These are phyloP conservation scores for Babesia caballi DNA, from an alignment of 169 alveolate genomes.

Conservation along the genomic window DNA sequence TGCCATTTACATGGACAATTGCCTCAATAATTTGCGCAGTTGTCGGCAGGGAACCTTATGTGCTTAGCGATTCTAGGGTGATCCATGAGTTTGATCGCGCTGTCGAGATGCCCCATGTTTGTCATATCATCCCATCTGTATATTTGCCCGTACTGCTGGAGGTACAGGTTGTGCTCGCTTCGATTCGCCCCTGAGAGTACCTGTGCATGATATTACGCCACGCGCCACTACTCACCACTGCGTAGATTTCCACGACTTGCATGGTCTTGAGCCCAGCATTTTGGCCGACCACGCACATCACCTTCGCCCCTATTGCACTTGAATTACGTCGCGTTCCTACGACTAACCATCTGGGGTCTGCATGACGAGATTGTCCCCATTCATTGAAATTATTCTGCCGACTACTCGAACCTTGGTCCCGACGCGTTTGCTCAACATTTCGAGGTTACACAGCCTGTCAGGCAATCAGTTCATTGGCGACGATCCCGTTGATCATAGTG, in stretches of 20 bases:
- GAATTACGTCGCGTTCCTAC: background rate
- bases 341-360: conserved; percentile 23
- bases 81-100: background rate
- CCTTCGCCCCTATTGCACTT: conserved; percentile 5
- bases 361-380: background rate
- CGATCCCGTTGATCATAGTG: background rate
- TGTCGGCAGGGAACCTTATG: background rate
- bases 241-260: conserved; percentile 13
- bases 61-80: conserved; percentile 6
- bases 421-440: conserved; percentile 1
- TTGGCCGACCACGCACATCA: background rate
- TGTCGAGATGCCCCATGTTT: conserved; percentile 1
- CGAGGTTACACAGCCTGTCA: conserved; percentile 24
- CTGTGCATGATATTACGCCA: background rate
- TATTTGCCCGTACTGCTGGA: conserved; percentile 25
- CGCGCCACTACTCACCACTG: background rate
- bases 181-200: background rate
- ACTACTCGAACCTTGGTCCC: background rate
- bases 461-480: background rate
- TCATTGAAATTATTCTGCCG: background rate
- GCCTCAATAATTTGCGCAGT: no score
- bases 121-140: conserved; percentile 5
- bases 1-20: no score
- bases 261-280: background rate
- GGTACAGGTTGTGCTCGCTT: background rate